A percentile compares a stretch with the other conserved stretches of the same genome.
phyloP scores from a whole-genome alignment of 768 basidiomycete genomes.

The Pleurotus ostreatus region DNA sequence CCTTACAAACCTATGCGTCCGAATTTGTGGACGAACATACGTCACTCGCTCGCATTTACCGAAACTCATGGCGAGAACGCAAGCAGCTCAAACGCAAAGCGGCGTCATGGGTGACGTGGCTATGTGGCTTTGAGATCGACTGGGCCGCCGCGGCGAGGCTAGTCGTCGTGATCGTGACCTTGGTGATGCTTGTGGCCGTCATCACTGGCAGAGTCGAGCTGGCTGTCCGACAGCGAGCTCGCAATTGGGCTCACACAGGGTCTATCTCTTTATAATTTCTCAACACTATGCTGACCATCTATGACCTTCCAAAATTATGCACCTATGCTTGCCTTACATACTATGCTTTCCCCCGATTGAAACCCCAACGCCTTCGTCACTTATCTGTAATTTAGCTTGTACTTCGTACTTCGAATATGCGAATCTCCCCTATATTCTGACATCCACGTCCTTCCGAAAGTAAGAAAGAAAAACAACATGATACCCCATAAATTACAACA shows the following conservation, averaged over 20 bases:
- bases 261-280: slow-evolving; percentile 1
- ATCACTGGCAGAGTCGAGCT: not conserved
- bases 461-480: too few relatives aligned
- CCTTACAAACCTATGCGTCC: not conserved
- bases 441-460: too few relatives aligned
- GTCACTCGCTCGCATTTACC: not conserved
- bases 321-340: not conserved
- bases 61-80: slow-evolving; percentile 1
- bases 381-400: not conserved
- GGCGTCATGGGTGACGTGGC: not conserved
- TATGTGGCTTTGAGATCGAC: not conserved
- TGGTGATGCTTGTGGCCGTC: not conserved
- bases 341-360: not conserved
- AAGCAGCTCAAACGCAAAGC: not conserved
- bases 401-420: not conserved
- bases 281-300: not conserved
- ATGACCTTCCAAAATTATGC: not conserved
- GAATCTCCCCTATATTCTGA: too few relatives aligned
- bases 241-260: not conserved
- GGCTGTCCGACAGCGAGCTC: not conserved
- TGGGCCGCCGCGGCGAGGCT: not conserved
- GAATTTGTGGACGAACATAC: not conserved
- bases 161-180: not conserved
- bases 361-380: too few relatives aligned
- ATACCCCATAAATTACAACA: too few relatives aligned